Evolutionary conservation across 2,329 filamentous ascomycete genomes (phyloP), one percentile per base, ranked within the genome.

Genomic region (Chalara sp.): DNA sequence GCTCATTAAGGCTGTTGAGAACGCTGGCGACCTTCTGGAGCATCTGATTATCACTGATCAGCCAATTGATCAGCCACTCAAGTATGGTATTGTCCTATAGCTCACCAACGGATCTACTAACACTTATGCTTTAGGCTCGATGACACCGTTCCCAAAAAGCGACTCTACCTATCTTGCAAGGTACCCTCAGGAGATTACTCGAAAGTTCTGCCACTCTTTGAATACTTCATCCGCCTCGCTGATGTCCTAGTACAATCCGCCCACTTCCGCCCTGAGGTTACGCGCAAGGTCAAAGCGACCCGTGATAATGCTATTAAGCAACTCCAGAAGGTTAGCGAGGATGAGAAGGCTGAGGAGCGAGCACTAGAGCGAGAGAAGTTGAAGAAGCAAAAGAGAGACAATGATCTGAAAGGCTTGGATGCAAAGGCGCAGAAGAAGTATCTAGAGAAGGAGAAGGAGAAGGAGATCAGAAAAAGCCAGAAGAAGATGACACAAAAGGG

Each of bases 21-120:
- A 84, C 48, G 89, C 89, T 5, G 92, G 92, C 32, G 86, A 92
- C 54, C 70, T 80, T 46, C 83, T 95, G 58, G 89, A 97, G 68
- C 92, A 91, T 62, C 71, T 99, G 54, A 86, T 99, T 63, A 76
- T 97, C 47, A 87, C 85, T 21, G 93, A 99, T 67, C 90, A 96
- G 71, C 90, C 92, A 35, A 72, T 83, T 48, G 89, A 96, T 60
- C 90, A 89, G 72, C 93, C 93, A 50, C 79, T 75, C 65, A 95
- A 84, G 88, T 92, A 75, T 72, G 82, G 73, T 4, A 21, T 5
- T 21, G 32, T 13, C 12, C 29, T 33, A 42, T 32, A n/a, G 46
- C 5, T 5, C 7, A 35, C 21, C 35, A n/a, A 11, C 5, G 12
- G 13, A 41, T 13, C 41, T 28, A 28, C 44, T 47, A 58, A 44